Conservation (phyloP, 2,329 filamentous ascomycete genomes). For the Corinectria fuckeliana region DNA sequence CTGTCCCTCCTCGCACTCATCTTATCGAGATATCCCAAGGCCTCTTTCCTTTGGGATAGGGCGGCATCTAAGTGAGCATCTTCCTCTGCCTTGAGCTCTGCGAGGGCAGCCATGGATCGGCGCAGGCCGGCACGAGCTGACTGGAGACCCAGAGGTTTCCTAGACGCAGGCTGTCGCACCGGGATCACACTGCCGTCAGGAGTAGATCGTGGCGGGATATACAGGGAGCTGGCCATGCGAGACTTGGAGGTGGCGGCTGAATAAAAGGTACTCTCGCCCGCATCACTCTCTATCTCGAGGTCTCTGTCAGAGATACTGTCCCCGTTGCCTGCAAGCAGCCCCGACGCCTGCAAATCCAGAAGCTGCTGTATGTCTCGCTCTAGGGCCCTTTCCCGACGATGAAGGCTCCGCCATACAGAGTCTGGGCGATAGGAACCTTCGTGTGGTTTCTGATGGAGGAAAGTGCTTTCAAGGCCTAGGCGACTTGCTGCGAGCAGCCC, state of each 20-base stretch:
- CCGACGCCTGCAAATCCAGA: slow-evolving; percentile 56
- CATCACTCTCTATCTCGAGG: slow-evolving; percentile 45
- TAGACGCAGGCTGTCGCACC: slow-evolving; percentile 60
- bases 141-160: slow-evolving; percentile 61
- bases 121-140: slow-evolving; percentile 70
- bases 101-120: slow-evolving; percentile 67
- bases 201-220: slow-evolving; percentile 47
- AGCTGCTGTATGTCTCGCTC: slow-evolving; percentile 56
- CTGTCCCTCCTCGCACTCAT: slow-evolving; percentile 58
- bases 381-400: slow-evolving; percentile 53
- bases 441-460: slow-evolving; percentile 47
- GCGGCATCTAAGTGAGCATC: slow-evolving; percentile 64
- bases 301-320: slow-evolving; percentile 31
- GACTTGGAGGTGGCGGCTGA: slow-evolving; percentile 49
- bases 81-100: slow-evolving; percentile 72
- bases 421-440: slow-evolving; percentile 45
- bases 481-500: slow-evolving; percentile 27
- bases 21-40: slow-evolving; percentile 63
- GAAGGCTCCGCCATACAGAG: slow-evolving; percentile 55
- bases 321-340: slow-evolving; percentile 49
- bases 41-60: slow-evolving; percentile 61
- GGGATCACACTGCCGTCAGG: slow-evolving; percentile 61
- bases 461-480: slow-evolving; percentile 18
- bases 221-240: slow-evolving; percentile 51
- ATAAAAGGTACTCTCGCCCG: slow-evolving; percentile 48